Evolutionary conservation across 1,284 basidiomycete species (phyloP), one percentile per base, ranked within the genome.

Genomic region (Meira miltonrushii): DNA sequence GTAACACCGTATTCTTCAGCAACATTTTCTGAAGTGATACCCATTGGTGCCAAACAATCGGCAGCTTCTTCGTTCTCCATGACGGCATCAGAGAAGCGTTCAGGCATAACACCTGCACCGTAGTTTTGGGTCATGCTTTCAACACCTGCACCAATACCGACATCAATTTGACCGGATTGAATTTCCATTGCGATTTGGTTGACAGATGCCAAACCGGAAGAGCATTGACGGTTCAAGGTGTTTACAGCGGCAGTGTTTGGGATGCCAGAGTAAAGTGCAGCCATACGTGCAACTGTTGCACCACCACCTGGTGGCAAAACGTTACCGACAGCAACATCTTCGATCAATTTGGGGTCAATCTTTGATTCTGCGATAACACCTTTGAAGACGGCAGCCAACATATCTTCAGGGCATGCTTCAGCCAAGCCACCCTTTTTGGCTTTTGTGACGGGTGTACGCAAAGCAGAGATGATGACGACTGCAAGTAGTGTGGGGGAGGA

Each of bases 1-100:
- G 87, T 81, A 75, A 96, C 84, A 66, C 83, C 81, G 80, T 83
- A 92, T 64, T 90, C 84, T 47, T 82, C 80, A 19, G 92, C 90
- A 64, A 97, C 93, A 60, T 97, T 97, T 82, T 97, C 94, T 23
- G 91, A 95, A 53, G 92, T 94, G 81, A 92, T 88, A 66, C 93
- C 92, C 92, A 96, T 96, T 57, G 94, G 94, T 65, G 94, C 83
- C 19, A 94, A 83, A 80, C 93, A 96, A 83, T 98, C 92, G 61
- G 87, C 85, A 1, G 95, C 86, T 74, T 92, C 88, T 69, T 87
- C 83, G 80, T 85, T 86, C 63, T 85, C 80, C 67, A 93, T 84
- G 53, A 97, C 85, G 46, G 83, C 83, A 38, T 94, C 88, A 10
- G 91, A 92, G 81, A 86, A 88, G 70, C 85, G 85, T 59, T 86